Evolutionary conservation across 768 basidiomycete species (phyloP).

Genomic region (Leccinum uliginosum): DNA sequence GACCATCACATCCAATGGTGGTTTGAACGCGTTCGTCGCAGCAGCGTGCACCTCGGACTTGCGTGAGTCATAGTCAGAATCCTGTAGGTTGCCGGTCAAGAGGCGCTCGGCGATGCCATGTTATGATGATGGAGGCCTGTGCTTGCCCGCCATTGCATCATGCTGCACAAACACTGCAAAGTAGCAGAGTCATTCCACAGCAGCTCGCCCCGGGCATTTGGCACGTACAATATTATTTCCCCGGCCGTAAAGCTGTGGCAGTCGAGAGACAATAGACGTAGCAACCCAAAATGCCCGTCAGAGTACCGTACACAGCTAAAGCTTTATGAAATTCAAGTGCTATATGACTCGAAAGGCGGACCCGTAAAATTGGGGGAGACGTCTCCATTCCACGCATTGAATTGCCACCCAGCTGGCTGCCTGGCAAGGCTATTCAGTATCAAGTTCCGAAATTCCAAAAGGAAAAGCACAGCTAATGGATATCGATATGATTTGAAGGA

Average conservation of each 20-base stretch:
- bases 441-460: neutral
- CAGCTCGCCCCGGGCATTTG: neutral
- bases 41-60: neutral
- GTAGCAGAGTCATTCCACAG: neutral
- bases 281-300: neutral
- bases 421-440: neutral
- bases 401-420: too few relatives aligned
- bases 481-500: neutral
- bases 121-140: neutral
- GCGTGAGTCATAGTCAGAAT: neutral
- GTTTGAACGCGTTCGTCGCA: neutral
- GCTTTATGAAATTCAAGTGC: too few relatives aligned
- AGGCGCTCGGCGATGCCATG: neutral
- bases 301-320: neutral
- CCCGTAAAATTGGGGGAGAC: neutral
- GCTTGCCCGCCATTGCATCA: neutral
- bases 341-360: neutral
- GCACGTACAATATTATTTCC: neutral
- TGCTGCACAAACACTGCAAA: neutral
- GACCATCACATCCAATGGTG: neutral
- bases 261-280: neutral
- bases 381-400: neutral
- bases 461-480: neutral
- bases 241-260: neutral
- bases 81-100: neutral